Evolutionary conservation across 1,284 basidiomycete species (phyloP), one percentile per base, ranked within the genome.

Genomic region (Cutaneotrichosporon curvatum): DNA sequence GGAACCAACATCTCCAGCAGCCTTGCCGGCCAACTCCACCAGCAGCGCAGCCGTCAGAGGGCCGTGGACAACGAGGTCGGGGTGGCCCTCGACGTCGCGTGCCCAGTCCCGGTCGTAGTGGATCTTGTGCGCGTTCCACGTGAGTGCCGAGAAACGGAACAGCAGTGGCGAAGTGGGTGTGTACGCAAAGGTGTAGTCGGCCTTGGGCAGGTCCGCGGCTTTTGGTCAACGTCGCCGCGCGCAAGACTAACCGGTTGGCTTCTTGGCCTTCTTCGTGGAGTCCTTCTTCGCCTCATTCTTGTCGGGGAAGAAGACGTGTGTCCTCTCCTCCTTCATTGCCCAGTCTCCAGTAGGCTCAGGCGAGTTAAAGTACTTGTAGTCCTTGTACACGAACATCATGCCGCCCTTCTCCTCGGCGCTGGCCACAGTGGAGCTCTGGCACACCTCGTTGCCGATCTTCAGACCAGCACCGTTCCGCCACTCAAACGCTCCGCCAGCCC

Each of bases 61-160:
- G 0, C 84, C 86, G 62, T 89, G 87, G 7, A 89, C 84, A 14
- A 89, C 76, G 14, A 84, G 79, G 68, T 86, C 85, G 81, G 65
- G 77, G 58, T 87, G 85, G 10, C 84, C 83, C 68, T 89, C 84
- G n/a, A 73, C 75, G 19, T 72, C 65, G 39, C 76, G 78, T 12
- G 84, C 79, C 61, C 82, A 87, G 21, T 81, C 47, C 9, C 49
- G 51, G 50, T 70, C 67, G 51, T 72, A 72, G 53, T 72, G 68
- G 35, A 72, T 67, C 47, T 61, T 62, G 53, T 72, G 70, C 22
- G 53, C 62, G 50, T 72, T 70, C 58, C 62, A 87, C 48, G 82
- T 89, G 31, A 89, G 73, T 14, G 87, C 85, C 10, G 85, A 87
- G 72, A 84, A 90, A 10, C 85, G 80, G 74, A 89, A 89, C 19